Conservation (phyloP, 108 stramenopile genomes). For the Cyclostephanos invisitatus region DNA sequence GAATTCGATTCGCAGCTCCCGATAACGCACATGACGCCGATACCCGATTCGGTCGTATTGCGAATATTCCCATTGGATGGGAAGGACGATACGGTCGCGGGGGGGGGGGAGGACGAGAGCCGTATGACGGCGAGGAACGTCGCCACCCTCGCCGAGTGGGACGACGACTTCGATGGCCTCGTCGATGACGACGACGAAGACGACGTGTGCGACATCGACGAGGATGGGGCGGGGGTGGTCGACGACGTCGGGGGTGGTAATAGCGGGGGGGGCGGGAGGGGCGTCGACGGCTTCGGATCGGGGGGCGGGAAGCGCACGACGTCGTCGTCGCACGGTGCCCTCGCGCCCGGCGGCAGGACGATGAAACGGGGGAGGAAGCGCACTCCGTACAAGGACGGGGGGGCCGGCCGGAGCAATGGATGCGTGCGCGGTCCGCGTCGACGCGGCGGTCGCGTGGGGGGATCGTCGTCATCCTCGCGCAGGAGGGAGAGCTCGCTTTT, state of each 20-base stretch:
- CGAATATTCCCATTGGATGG: slow-evolving; percentile 35
- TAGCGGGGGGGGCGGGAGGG: not conserved
- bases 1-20: slow-evolving; percentile 42
- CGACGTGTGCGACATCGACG: slow-evolving; percentile 9
- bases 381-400: slow-evolving; percentile 31
- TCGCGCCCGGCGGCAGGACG: not conserved
- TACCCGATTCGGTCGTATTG: slow-evolving; percentile 29
- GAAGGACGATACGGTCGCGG: not conserved
- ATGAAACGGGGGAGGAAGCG: slow-evolving; percentile 31
- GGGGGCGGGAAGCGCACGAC: not conserved
- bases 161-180: slow-evolving; percentile 38
- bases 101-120: slow-evolving; percentile 11
- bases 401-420: slow-evolving; percentile 4
- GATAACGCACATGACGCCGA: slow-evolving; percentile 46
- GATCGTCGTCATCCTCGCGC: slow-evolving; percentile 7
- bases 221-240: not conserved
- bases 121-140: slow-evolving; percentile 42
- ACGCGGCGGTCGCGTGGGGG: not conserved
- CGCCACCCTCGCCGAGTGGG: slow-evolving; percentile 46
- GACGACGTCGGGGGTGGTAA: not conserved
- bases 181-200: slow-evolving; percentile 18
- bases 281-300: not conserved
- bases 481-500: slow-evolving; percentile 41
- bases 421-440: slow-evolving; percentile 5
- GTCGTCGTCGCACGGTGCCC: not conserved